Conservation (phyloP, 768 basidiomycete genomes). For the Rhizopogon vinicolor region DNA sequence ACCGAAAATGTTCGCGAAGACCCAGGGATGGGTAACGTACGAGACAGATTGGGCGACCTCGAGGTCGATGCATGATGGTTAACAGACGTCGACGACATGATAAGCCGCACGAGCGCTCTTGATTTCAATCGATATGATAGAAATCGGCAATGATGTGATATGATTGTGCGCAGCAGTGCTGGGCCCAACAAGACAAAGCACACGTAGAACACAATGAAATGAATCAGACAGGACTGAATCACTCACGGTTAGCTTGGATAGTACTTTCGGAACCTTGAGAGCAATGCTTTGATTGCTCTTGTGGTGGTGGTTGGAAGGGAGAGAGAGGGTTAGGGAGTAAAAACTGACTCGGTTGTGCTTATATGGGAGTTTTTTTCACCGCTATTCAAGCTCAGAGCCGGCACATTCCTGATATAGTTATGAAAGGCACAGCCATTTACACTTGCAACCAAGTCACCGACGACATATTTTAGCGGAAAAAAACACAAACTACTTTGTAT, state of each 20-base stretch:
- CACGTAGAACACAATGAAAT: constrained; percentile 28
- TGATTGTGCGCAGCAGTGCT: constrained; percentile 16
- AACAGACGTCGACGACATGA: constrained; percentile 10
- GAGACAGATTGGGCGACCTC: constrained; percentile 29
- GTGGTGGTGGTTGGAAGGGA: constrained; percentile 15
- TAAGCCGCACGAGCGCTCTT: constrained; percentile 10
- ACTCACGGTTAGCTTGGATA: constrained; percentile 20
- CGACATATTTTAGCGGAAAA: not conserved
- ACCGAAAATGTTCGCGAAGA: constrained; percentile 27
- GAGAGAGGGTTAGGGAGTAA: not conserved
- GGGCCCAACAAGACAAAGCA: constrained; percentile 10
- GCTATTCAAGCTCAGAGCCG: constrained; percentile 34
- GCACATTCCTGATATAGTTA: constrained; percentile 14
- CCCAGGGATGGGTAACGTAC: constrained; percentile 19
- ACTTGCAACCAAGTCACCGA: constrained; percentile 3
- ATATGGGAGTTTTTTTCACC: constrained; percentile 23
- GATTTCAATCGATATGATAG: constrained; percentile 24
- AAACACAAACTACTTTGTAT: not conserved
- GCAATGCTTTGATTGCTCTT: constrained; percentile 19
- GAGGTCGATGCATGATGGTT: constrained; percentile 14
- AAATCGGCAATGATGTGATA: constrained; percentile 16
- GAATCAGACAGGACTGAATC: constrained; percentile 17
- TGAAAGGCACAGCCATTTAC: constrained; percentile 17
- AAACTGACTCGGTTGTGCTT: constrained; percentile 25
- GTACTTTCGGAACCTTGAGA: constrained; percentile 12